Conservation (phyloP, 2,329 filamentous ascomycete species). For the Daldinia sp. region DNA sequence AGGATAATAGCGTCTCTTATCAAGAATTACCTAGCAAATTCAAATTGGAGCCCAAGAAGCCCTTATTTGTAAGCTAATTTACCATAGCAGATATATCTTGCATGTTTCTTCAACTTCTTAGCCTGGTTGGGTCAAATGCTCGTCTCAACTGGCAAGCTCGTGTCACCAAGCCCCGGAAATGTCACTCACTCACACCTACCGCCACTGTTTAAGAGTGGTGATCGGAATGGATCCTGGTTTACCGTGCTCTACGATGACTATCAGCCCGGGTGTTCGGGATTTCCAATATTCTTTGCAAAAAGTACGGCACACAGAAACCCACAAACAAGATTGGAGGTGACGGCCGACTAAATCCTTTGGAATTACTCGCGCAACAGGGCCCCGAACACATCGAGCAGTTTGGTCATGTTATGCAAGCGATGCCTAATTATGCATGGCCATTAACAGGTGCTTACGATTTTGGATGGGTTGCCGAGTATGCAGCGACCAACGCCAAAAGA, state of each 20-base stretch:
- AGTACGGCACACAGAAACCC: constrained; percentile 42
- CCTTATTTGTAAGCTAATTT: constrained; percentile 15
- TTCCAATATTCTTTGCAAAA: constrained; percentile 41
- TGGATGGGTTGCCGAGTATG: constrained; percentile 33
- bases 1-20: constrained; percentile 23
- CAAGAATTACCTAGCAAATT: constrained; percentile 14
- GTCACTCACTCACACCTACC: constrained; percentile 33
- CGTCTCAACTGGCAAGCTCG: constrained; percentile 33
- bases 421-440: constrained; percentile 38
- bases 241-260: constrained; percentile 29
- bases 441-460: constrained; percentile 44
- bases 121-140: constrained; percentile 33
- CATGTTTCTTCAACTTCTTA: no score
- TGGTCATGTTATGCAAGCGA: constrained; percentile 43
- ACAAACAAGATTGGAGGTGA: constrained; percentile 38
- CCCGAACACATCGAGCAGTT: constrained; percentile 37
- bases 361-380: constrained; percentile 39
- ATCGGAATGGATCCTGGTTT: constrained; percentile 22
- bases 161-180: constrained; percentile 12
- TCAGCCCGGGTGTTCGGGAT: constrained; percentile 23
- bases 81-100: background rate
- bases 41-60: constrained; percentile 21
- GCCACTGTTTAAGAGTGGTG: constrained; percentile 23
- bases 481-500: constrained; percentile 10
- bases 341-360: constrained; percentile 38